Base-by-base conservation (phyloP, 495 filamentous ascomycete species). In the Viridothelium virens region DNA sequence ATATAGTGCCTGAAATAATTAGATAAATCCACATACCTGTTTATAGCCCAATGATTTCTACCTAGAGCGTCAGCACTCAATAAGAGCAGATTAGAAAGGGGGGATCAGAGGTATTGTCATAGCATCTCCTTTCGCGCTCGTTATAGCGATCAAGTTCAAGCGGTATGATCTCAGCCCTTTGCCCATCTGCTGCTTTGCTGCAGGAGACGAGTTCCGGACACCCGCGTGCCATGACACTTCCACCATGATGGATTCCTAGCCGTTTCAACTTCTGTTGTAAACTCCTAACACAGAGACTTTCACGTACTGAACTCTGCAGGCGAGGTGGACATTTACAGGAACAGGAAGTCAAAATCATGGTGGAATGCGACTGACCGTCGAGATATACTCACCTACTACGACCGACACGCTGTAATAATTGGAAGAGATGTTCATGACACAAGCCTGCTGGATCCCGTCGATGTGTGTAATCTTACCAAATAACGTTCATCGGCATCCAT, bases 51-150 rank as follows among this genome's bases (percentile, higher is more conserved):
- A 56, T 16, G 69, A 67, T 59, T 56, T 63, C 71, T 71, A 68
- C 38, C 12, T 41, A 34, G 33, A 16, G 37, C 63, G 64, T 71
- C 62, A 70, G 66, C 38, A 68, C 38, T 38, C 56, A 63, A n/a
- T 25, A 10, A 9, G 37, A 64, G 6, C 31, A 33, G 53, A 11
- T 12, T 38, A 18, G 48, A 25, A 41, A 34, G 61, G 41, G 39
- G 39, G 63, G 65, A 69, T 61, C 64, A 64, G 67, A 71, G 69
- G 67, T 48, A 66, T 65, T 53, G 70, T 74, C 70, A 74, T 70
- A 72, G 70, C 70, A 70, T 70, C 72, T 74, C 65, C 72, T 74
- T 74, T 66, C 72, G 72, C 72, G 72, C 72, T 56, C 61, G 66
- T 70, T 63, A 59, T 59, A 67, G 67, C 72, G 72, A 67, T 69